Conservation (phyloP, 331 rosid genomes). For the Saraca asoca region DNA sequence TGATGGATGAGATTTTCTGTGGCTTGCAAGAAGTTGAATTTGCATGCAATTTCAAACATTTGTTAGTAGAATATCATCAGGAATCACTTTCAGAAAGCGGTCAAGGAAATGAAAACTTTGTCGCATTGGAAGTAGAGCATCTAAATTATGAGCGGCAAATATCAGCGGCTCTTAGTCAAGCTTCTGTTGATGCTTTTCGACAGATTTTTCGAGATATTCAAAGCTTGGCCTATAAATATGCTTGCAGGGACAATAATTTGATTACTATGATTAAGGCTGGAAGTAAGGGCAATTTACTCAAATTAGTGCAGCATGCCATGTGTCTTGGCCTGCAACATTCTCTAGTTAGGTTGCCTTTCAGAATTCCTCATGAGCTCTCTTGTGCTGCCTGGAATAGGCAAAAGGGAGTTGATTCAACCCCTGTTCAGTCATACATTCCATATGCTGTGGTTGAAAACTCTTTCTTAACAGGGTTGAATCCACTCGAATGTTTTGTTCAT, state of each 20-base stretch:
- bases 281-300: slow-evolving; percentile 91
- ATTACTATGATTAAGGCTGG: slow-evolving; percentile 86
- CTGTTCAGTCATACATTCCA: slow-evolving; percentile 67
- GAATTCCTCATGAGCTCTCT: slow-evolving; percentile 66
- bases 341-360: slow-evolving; percentile 68
- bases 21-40: slow-evolving; percentile 82
- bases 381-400: slow-evolving; percentile 85
- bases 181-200: slow-evolving; percentile 81
- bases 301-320: slow-evolving; percentile 84
- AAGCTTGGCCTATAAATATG: slow-evolving; percentile 66
- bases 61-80: slow-evolving; percentile 56
- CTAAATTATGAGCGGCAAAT: slow-evolving; percentile 70
- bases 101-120: slow-evolving; percentile 41
- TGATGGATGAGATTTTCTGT: slow-evolving; percentile 72
- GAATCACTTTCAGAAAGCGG: slow-evolving; percentile 51
- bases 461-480: slow-evolving; percentile 84
- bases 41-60: slow-evolving; percentile 62
- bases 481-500: slow-evolving; percentile 90
- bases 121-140: slow-evolving; percentile 48
- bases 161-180: slow-evolving; percentile 73
- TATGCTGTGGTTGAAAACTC: slow-evolving; percentile 81
- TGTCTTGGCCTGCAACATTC: slow-evolving; percentile 96
- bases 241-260: slow-evolving; percentile 58
- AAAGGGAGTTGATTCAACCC: slow-evolving; percentile 44
- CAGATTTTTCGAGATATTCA: slow-evolving; percentile 75